These are phyloP conservation scores for Gonapodya prolifera DNA, from an alignment of 192 early-diverging fungal genomes.

Conservation along the genomic window DNA sequence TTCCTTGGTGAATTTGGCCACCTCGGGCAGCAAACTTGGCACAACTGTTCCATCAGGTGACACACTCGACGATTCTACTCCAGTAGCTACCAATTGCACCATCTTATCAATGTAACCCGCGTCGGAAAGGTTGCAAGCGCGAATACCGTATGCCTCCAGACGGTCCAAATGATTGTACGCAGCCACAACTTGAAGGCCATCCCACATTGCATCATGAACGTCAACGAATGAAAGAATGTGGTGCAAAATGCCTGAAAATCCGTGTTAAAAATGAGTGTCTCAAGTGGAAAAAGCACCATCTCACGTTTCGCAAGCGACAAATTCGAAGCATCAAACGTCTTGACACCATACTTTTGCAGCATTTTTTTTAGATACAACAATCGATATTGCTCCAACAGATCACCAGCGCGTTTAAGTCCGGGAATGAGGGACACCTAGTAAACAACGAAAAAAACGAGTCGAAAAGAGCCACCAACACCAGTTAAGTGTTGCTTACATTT, in stretches of 20 bases:
- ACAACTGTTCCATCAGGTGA: background rate
- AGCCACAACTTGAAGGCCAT: slow-evolving; percentile 41
- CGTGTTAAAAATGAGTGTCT: background rate
- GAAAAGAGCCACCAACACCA: background rate
- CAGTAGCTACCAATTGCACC: background rate
- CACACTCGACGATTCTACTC: background rate
- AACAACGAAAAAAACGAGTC: background rate
- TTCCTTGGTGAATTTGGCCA: background rate
- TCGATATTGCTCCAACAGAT: slow-evolving; percentile 44
- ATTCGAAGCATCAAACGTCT: slow-evolving; percentile 44
- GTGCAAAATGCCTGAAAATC: slow-evolving; percentile 24
- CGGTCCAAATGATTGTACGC: slow-evolving; percentile 43
- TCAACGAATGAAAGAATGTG: slow-evolving; percentile 34
- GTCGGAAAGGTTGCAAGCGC: slow-evolving; percentile 35
- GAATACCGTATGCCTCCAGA: slow-evolving; percentile 35
- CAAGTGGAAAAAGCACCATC: background rate
- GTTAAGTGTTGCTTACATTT: background rate
- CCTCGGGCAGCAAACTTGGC: background rate
- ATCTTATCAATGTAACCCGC: slow-evolving; percentile 14
- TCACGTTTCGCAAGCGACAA: slow-evolving; percentile 28
- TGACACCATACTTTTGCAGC: slow-evolving; percentile 41
- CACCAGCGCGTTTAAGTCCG: slow-evolving; percentile 18
- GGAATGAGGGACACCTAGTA: slow-evolving; percentile 1
- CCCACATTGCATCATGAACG: slow-evolving; percentile 33
- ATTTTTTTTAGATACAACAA: slow-evolving; percentile 51